Evolutionary conservation across 139 green algal species (phyloP).

Genomic region (Marvania coccoides): DNA sequence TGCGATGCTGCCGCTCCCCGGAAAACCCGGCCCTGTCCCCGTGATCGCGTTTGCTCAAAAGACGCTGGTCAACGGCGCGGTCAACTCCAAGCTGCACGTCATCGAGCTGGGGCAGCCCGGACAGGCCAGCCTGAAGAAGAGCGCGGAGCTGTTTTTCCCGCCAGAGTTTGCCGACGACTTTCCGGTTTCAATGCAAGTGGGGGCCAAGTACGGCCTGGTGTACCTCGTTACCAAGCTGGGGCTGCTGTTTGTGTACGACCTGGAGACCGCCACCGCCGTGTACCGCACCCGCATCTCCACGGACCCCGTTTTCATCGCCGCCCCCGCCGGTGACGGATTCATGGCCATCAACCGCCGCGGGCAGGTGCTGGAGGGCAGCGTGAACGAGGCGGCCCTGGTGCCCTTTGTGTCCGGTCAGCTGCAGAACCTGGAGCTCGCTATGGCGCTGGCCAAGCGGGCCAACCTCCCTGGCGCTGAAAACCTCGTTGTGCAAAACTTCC

Average conservation of each 20-base stretch:
- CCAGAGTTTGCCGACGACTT: slow-evolving; percentile 99
- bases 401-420: slow-evolving; percentile 90
- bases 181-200: slow-evolving; percentile 91
- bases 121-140: slow-evolving; percentile 65
- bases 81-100: slow-evolving; percentile 92
- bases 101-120: slow-evolving; percentile 88
- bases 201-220: slow-evolving; percentile 75
- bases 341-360: slow-evolving; percentile 85
- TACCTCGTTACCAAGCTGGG: slow-evolving; percentile 98
- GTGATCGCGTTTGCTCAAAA: slow-evolving; percentile 97
- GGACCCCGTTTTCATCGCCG: slow-evolving; percentile 95
- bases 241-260: slow-evolving; percentile 98
- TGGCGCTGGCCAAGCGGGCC: slow-evolving; percentile 82
- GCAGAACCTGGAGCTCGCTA: slow-evolving; percentile 92
- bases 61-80: slow-evolving; percentile 64
- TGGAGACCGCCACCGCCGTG: slow-evolving; percentile 90
- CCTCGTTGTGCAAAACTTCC: slow-evolving; percentile 92
- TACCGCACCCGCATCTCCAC: slow-evolving; percentile 94
- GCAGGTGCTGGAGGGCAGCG: slow-evolving; percentile 85
- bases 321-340: slow-evolving; percentile 66
- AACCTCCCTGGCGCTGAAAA: slow-evolving; percentile 94
- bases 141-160: slow-evolving; percentile 98
- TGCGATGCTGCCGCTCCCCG: slow-evolving; percentile 65
- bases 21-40: slow-evolving; percentile 51
- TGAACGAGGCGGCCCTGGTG: slow-evolving; percentile 92